Conservation (phyloP, 345 rosid species). For the Crucihimalaya himalaica region DNA sequence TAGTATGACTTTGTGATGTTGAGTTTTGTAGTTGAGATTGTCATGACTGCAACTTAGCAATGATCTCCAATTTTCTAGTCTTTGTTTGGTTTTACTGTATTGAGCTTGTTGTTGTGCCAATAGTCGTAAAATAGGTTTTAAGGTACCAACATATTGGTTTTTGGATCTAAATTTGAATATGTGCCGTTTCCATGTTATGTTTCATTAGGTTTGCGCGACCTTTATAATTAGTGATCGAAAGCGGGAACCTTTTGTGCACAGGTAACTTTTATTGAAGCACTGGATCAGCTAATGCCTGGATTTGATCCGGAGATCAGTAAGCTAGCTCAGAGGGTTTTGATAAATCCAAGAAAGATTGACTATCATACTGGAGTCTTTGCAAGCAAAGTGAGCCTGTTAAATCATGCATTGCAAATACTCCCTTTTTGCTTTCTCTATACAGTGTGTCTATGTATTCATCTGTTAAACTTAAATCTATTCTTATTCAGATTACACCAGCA, state of each 20-base stretch:
- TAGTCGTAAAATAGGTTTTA: not conserved
- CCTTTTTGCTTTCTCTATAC: not conserved
- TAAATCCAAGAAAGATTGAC: conserved; percentile 94
- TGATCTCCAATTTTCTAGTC: not conserved
- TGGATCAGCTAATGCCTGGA: conserved; percentile 99
- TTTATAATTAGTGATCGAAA: conserved; percentile 4
- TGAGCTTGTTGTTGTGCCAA: not conserved
- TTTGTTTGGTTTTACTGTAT: not conserved
- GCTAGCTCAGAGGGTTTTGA: conserved; percentile 91
- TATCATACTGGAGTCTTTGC: conserved; percentile 97
- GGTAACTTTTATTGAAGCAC: conserved; percentile 97
- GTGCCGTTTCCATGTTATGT: not conserved
- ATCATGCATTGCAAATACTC: not conserved
- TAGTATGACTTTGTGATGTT: not conserved
- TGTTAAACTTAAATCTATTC: not conserved
- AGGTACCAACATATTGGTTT: not conserved
- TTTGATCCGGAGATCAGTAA: conserved; percentile 99
- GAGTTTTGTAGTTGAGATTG: not conserved
- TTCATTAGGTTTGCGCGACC: not conserved
- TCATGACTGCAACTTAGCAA: not conserved
- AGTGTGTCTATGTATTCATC: not conserved
- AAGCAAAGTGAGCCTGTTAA: conserved; percentile 62
- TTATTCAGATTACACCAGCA: conserved; percentile 83
- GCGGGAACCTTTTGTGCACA: conserved; percentile 47
- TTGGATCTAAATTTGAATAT: conserved; percentile 11